A percentile compares a stretch with the other conserved stretches of the same genome.
phyloP scores from a whole-genome alignment of 306 rosid genomes.

The Acmispon strigosus region DNA sequence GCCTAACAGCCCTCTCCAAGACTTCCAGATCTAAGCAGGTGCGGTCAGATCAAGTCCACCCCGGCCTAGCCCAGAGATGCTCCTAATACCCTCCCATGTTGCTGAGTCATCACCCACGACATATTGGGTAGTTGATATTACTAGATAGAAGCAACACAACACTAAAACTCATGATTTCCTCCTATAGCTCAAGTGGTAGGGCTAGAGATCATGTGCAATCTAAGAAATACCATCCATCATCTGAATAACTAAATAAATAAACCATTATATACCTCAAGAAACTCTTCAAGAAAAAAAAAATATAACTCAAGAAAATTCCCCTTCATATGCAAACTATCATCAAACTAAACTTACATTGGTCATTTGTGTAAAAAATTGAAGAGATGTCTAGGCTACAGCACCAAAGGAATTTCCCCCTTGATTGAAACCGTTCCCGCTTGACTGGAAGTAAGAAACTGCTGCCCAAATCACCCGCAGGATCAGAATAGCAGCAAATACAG shows the following conservation, averaged over 20 bases:
- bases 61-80: too few species aligned
- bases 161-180: too few species aligned
- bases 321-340: conserved; percentile 2
- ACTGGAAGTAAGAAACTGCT: conserved; percentile 51
- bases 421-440: conserved; percentile 47
- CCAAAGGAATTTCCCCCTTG: conserved; percentile 50
- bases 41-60: too few species aligned
- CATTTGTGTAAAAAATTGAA: background rate
- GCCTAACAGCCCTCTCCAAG: too few species aligned
- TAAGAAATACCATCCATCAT: background rate
- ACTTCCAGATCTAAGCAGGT: too few species aligned
- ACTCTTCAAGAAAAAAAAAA: too few species aligned
- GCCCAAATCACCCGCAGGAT: conserved; percentile 60
- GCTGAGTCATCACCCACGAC: too few species aligned
- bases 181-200: too few species aligned
- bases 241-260: background rate
- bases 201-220: too few species aligned
- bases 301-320: background rate
- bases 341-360: conserved; percentile 2
- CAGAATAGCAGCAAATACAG: conserved; percentile 54
- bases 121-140: too few species aligned
- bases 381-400: conserved; percentile 30
- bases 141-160: too few species aligned
- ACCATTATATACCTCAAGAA: background rate
- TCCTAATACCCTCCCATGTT: too few species aligned